A percentile compares a stretch with the other conserved stretches of the same genome.
phyloP scores from a whole-genome alignment of 129 eudicot species.

The Flaveria ramosissima region DNA sequence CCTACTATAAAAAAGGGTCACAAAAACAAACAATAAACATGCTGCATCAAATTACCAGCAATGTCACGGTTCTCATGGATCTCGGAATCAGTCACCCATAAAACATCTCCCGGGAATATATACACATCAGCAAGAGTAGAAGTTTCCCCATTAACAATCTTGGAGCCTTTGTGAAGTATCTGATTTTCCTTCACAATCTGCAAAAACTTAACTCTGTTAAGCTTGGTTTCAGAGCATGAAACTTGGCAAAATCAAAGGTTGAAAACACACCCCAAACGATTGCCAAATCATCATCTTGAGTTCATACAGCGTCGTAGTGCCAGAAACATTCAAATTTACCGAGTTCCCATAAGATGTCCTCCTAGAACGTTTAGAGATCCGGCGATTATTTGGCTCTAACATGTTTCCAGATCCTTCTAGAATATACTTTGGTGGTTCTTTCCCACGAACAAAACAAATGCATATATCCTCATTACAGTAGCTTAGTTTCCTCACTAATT shows the following conservation, averaged over 20 bases:
- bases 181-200: constrained; percentile 99
- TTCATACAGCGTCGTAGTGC: constrained; percentile 82
- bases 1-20: neutral
- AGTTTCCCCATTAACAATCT: constrained; percentile 68
- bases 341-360: constrained; percentile 81
- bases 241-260: neutral
- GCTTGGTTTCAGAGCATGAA: constrained; percentile 10
- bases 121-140: constrained; percentile 80
- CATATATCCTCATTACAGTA: constrained; percentile 84
- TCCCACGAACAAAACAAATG: constrained; percentile 82
- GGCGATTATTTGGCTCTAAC: constrained; percentile 73
- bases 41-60: constrained; percentile 61
- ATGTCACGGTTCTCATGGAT: constrained; percentile 96
- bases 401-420: constrained; percentile 76
- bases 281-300: constrained; percentile 99
- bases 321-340: constrained; percentile 81
- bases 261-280: constrained; percentile 81
- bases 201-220: constrained; percentile 29
- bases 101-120: constrained; percentile 84
- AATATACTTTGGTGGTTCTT: constrained; percentile 92
- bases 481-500: constrained; percentile 71
- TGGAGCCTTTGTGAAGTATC: constrained; percentile 88
- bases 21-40: neutral
- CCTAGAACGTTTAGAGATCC: constrained; percentile 92
- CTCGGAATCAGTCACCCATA: constrained; percentile 94